Conservation (phyloP, 495 filamentous ascomycete species). For the Umbilicaria muhlenbergii region DNA sequence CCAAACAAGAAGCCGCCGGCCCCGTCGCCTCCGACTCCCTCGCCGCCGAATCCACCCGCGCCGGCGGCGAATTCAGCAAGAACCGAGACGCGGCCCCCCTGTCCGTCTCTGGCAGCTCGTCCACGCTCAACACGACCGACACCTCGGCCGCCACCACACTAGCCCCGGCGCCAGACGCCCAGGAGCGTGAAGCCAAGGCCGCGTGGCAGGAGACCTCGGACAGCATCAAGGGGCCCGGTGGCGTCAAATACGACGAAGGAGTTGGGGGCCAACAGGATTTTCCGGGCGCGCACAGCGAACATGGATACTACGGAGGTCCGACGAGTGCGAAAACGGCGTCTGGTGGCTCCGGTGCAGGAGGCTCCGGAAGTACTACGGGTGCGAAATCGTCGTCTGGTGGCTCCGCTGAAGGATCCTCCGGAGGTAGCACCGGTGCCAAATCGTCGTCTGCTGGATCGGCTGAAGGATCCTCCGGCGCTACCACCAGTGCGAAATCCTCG, state of each 20-base stretch:
- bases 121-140: conserved; percentile 41
- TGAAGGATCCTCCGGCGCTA: conserved; percentile 19
- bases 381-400: conserved; percentile 6
- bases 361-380: conserved; percentile 5
- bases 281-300: conserved; percentile 27
- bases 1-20: conserved; percentile 37
- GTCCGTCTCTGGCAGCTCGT: conserved; percentile 27
- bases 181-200: conserved; percentile 29
- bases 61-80: conserved; percentile 34
- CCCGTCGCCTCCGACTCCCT: conserved; percentile 46
- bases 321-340: conserved; percentile 20
- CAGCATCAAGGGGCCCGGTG: conserved; percentile 6
- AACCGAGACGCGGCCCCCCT: conserved; percentile 35
- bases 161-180: conserved; percentile 30
- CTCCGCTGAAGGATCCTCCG: conserved; percentile 18
- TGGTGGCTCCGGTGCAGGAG: conserved; percentile 1
- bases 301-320: conserved; percentile 29
- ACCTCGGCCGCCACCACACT: conserved; percentile 35
- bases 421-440: conserved; percentile 17
- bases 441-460: conserved; percentile 9
- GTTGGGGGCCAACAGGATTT: conserved; percentile 33
- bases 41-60: conserved; percentile 41
- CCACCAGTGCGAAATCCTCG: conserved; percentile 18
- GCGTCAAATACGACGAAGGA: conserved; percentile 28
- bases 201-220: conserved; percentile 17